Evolutionary conservation across 148 eudicot genomes (phyloP), one percentile per base, ranked within the genome.

Genomic region (Vaccinium vitisidaea): DNA sequence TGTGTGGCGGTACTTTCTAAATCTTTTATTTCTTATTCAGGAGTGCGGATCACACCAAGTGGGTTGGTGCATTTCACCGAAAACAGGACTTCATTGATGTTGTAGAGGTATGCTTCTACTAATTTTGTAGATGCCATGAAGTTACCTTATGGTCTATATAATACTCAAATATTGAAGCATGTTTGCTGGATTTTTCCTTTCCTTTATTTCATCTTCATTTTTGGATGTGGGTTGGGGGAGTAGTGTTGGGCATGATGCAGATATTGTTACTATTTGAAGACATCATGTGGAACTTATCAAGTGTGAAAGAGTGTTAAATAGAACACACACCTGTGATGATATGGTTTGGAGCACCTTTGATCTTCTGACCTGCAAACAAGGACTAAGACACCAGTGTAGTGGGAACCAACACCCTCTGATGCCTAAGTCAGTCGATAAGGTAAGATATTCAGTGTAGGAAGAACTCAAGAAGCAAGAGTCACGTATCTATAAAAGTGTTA

Each of bases 21-120:
- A 36, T 75, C 59, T 30, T 86, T 58, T 43, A 14, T 14, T 73
- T 83, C 80, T 61, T 86, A 58, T 80, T 83, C 96, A 96, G 99
- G 86, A 94, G 95, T 88, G 96, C 99, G 61, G 99, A 96, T 88
- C 97, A 96, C 85, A 93, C 98, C 84, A 96, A 96, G 87, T 96
- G 99, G 99, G 86, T 96, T 53, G 99, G 98, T 59, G 86, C 94
- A 70, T 96, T 96, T 88, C 90, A 92, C 82, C 90, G 88, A 52
- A 96, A 94, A 80, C 99, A 96, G 81, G 99, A 96, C 86, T 96
- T 95, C 65, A 84, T 94, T 74, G 98, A 94, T 90, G 99, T 95
- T 71, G 96, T 94, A 21, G 98, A 96, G 98, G 98, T 94, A 85
- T 81, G 84, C 77, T 61, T 27, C 85, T 83, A 55, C 70, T 43